A percentile compares a stretch with the other conserved stretches of the same genome.
Conservation (phyloP, 169 alveolate species). For the Eimeria maxima region DNA sequence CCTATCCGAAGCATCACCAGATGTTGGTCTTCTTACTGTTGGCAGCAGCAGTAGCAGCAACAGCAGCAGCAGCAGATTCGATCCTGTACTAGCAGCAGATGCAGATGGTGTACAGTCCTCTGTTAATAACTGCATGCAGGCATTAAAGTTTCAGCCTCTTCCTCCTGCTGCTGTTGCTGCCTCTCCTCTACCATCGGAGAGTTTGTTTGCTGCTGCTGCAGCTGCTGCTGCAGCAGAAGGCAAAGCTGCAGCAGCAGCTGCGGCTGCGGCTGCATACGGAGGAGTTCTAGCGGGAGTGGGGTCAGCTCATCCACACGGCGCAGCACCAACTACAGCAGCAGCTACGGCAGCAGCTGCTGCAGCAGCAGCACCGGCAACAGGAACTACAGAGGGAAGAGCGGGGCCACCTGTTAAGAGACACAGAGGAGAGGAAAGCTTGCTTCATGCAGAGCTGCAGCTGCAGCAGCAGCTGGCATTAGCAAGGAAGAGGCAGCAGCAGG, state of each 20-base stretch:
- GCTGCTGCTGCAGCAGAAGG: background rate
- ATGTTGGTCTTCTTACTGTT: background rate
- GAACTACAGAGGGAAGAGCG: background rate
- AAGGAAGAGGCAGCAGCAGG: slow-evolving; percentile 41
- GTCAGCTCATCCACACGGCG: background rate
- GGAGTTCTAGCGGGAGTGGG: background rate
- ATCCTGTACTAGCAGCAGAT: background rate
- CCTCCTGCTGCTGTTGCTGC: slow-evolving; percentile 70
- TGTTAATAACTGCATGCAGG: background rate
- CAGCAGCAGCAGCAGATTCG: background rate
- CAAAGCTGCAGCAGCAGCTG: slow-evolving; percentile 13
- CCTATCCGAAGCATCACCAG: slow-evolving; percentile 51
- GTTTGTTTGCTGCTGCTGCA: slow-evolving; percentile 46
- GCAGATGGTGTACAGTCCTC: background rate
- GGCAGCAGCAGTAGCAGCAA: slow-evolving; percentile 48
- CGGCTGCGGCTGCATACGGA: slow-evolving; percentile 23
- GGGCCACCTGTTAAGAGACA: slow-evolving; percentile 2
- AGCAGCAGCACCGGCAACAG: slow-evolving; percentile 40
- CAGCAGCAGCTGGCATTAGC: slow-evolving; percentile 59
- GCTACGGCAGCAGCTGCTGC: slow-evolving; percentile 25
- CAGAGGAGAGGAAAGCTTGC: slow-evolving; percentile 23
- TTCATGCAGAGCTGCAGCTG: slow-evolving; percentile 60
- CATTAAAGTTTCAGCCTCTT: slow-evolving; percentile 11
- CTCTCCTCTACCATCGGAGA: slow-evolving; percentile 30
- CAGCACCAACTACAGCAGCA: background rate